These are phyloP conservation scores for Phytopythium aichiense DNA, from an alignment of 352 stramenopile species.

Conservation along the genomic window DNA sequence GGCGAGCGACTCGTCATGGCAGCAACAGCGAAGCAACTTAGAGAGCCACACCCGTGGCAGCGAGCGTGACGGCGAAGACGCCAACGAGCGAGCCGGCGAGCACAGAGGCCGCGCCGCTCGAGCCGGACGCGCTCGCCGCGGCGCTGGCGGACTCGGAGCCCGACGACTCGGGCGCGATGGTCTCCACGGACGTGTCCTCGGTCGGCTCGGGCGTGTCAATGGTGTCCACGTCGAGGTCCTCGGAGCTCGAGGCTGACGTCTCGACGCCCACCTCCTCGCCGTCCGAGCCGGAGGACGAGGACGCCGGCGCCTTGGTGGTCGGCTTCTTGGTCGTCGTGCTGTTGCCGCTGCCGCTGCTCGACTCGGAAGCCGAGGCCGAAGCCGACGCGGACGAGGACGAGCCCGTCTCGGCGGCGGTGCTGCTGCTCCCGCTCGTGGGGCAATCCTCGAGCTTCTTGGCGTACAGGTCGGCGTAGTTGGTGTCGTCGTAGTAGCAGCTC, in stretches of 20 bases:
- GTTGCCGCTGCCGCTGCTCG: conserved; percentile 7
- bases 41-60: neutral
- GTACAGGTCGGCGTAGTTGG: conserved; percentile 50
- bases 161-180: conserved; percentile 2
- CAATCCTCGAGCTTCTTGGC: conserved; percentile 46
- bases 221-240: conserved; percentile 8
- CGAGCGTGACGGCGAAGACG: conserved; percentile 3
- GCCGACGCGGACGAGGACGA: neutral
- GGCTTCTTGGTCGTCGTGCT: conserved; percentile 5
- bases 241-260: conserved; percentile 3
- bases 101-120: conserved; percentile 6
- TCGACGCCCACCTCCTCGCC: conserved; percentile 3
- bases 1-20: neutral
- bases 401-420: neutral
- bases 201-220: conserved; percentile 8
- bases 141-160: neutral
- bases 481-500: conserved; percentile 61
- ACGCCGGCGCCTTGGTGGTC: conserved; percentile 10
- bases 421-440: conserved; percentile 8
- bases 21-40: neutral
- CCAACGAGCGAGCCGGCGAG: neutral
- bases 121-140: neutral
- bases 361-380: conserved; percentile 3
- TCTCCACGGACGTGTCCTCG: conserved; percentile 9
- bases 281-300: neutral